Evolutionary conservation across 768 basidiomycete species (phyloP), one percentile per base, ranked within the genome.

Genomic region (Mycena alexandri): DNA sequence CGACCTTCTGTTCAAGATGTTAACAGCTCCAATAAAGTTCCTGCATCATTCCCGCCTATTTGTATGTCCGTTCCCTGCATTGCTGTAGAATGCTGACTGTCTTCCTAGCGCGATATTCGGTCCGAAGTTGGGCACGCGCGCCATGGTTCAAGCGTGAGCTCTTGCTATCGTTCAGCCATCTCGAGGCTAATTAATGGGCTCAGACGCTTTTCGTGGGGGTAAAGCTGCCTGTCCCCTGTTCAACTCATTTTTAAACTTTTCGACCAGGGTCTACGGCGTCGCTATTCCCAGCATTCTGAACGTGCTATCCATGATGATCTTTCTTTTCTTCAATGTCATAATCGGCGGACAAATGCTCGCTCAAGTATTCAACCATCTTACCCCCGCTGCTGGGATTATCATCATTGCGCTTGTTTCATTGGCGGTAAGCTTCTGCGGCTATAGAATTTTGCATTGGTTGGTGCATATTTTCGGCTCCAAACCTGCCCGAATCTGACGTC

Each of bases 51-150:
- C 90, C 90, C 7, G 87, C 88, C 11, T 89, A 87, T 72, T 82
- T 91, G 88, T 88, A 71, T 69, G 87, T 29, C 46, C 21, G n/a
- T 34, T 47, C n/a, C n/a, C n/a, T 24, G 54, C 21, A 24, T n/a
- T 17, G 16, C 36, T 33, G 8, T 7, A 51, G 12, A 29, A 59
- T 38, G 17, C 53, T 55, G 41, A 58, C 21, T 62, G 24, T 25
- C 57, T 29, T 58, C 12, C 41, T 55, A 84, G 84, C 61, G 81
- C 80, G n/a, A 88, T 89, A 4, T 93, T 92, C 79, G 93, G 94
- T 13, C 92, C 94, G 0, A 90, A 89, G 75, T 80, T 92, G 0
- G 94, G 94, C n/a, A 86, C 91, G 73, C 84, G 93, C 21, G 91
- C 91, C 61, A 93, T 95, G 92, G 87, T 93, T 24, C 85, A 88